phyloP scores from a whole-genome alignment of 129 eudicot genomes.

The Dittrichia graveolens region DNA sequence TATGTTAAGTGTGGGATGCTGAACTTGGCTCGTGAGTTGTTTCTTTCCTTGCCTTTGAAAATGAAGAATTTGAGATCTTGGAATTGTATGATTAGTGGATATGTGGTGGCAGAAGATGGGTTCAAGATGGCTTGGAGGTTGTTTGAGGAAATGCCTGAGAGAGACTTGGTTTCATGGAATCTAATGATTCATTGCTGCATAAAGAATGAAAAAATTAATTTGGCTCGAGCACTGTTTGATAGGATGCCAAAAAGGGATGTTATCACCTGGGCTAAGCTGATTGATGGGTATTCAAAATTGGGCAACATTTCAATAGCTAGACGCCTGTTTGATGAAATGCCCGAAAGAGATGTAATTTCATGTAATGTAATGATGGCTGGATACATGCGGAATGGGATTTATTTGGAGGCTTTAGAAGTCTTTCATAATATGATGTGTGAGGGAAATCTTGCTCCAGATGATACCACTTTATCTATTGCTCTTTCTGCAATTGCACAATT shows the following conservation, averaged over 20 bases:
- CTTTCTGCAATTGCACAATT: slow-evolving; percentile 64
- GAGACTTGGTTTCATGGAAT: slow-evolving; percentile 78
- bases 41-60: slow-evolving; percentile 53
- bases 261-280: slow-evolving; percentile 66
- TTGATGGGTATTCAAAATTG: slow-evolving; percentile 64
- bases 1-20: slow-evolving; percentile 62
- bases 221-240: slow-evolving; percentile 54
- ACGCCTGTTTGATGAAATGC: slow-evolving; percentile 59
- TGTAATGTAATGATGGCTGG: slow-evolving; percentile 87
- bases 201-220: slow-evolving; percentile 49
- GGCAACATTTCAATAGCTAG: slow-evolving; percentile 64
- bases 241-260: slow-evolving; percentile 63
- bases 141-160: slow-evolving; percentile 69
- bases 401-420: slow-evolving; percentile 52
- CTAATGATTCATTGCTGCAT: slow-evolving; percentile 62
- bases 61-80: slow-evolving; percentile 71
- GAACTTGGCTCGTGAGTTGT: slow-evolving; percentile 47
- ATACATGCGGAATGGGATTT: slow-evolving; percentile 53
- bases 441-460: slow-evolving; percentile 48
- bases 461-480: slow-evolving; percentile 53
- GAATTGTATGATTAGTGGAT: slow-evolving; percentile 73
- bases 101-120: slow-evolving; percentile 43
- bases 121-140: slow-evolving; percentile 52
- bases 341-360: slow-evolving; percentile 62
- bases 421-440: slow-evolving; percentile 44